Evolutionary conservation across 441 rosid genomes (phyloP).

Genomic region (Adansonia rubrostipa): DNA sequence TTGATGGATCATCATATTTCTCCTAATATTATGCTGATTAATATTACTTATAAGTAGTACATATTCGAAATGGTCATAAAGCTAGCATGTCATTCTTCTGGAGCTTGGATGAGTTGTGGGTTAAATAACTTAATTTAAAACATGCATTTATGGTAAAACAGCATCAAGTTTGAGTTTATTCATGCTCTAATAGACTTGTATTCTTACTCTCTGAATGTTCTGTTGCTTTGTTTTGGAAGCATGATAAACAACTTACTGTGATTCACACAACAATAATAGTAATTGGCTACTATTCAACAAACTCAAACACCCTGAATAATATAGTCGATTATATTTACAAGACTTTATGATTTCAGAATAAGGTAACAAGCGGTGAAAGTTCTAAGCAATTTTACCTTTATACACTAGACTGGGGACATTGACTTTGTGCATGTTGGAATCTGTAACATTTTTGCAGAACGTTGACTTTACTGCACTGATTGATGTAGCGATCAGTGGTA

Average conservation of each 20-base stretch:
- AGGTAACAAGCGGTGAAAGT: not conserved
- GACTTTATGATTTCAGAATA: not conserved
- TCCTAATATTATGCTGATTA: not conserved
- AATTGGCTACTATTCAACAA: not conserved
- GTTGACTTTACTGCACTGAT: not conserved
- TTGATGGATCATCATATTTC: not conserved
- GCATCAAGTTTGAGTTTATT: not conserved
- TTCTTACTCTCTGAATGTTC: not conserved
- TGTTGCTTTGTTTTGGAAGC: not conserved
- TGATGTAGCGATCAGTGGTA: not conserved
- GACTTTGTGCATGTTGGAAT: not conserved
- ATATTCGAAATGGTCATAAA: not conserved
- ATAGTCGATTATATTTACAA: not conserved
- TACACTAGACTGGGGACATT: not conserved
- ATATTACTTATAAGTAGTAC: not conserved
- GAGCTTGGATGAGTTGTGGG: not conserved
- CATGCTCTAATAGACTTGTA: not conserved
- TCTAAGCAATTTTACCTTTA: not conserved
- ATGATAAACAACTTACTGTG: not conserved
- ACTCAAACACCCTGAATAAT: not conserved
- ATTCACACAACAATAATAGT: not conserved
- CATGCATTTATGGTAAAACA: not conserved
- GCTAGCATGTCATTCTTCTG: not conserved
- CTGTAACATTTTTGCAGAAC: not conserved
- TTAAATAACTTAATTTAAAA: constrained; percentile 5